A percentile compares a stretch with the other conserved stretches of the same genome.
phyloP scores from a whole-genome alignment of 2,329 filamentous ascomycete genomes.

The Fusarium odoratissimum region DNA sequence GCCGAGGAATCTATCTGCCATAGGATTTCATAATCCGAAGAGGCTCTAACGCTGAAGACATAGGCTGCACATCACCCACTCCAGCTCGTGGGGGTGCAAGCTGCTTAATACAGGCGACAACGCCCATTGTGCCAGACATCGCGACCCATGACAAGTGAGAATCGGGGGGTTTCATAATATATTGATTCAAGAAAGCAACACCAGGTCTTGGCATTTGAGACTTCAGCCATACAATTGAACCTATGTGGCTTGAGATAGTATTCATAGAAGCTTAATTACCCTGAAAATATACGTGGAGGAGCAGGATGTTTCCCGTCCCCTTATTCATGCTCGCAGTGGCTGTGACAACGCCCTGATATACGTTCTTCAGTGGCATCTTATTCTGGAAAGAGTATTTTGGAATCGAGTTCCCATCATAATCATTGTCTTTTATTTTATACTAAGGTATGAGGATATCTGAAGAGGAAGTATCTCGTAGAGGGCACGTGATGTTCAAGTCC shows the following conservation, averaged over 20 bases:
- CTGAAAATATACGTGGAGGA: background rate
- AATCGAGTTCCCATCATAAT: background rate
- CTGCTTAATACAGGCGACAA: background rate
- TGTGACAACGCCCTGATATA: background rate
- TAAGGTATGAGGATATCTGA: background rate
- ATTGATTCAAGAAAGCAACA: background rate
- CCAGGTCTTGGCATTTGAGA: background rate
- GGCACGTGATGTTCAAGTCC: background rate
- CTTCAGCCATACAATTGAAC: background rate
- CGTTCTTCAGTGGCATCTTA: background rate
- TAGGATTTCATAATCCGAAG: background rate
- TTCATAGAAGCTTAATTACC: background rate
- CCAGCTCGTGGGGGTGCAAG: background rate
- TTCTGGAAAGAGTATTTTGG: background rate
- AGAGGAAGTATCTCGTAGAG: background rate
- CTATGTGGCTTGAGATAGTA: background rate
- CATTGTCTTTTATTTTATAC: background rate
- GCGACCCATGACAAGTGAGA: background rate
- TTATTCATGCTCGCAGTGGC: background rate
- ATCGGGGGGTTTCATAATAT: background rate
- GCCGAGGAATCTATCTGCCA: background rate
- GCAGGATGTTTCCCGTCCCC: background rate
- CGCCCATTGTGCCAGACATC: background rate
- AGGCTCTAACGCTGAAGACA: background rate
- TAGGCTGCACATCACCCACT: background rate